phyloP scores from a whole-genome alignment of 1,139 yeast genomes.

The Taphrina populina region DNA sequence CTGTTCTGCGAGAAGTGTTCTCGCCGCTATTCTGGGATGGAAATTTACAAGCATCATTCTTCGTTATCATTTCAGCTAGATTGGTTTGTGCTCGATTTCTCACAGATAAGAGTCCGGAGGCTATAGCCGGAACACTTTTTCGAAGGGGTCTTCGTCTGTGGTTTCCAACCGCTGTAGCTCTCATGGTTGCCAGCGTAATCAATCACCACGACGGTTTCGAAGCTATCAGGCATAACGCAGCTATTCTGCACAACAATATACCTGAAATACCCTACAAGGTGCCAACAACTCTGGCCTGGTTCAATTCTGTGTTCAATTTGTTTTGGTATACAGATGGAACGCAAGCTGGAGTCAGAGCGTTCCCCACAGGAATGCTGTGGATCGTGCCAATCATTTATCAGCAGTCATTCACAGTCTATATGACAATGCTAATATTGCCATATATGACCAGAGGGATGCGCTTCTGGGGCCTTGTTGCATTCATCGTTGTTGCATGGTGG shows the following conservation, averaged over 20 bases:
- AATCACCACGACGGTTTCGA: constrained; percentile 20
- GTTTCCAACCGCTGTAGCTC: constrained; percentile 30
- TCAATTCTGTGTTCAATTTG: constrained; percentile 31
- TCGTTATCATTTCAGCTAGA: constrained; percentile 29
- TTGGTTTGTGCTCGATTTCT: constrained; percentile 21
- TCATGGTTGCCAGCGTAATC: constrained; percentile 20
- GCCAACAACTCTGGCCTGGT: constrained; percentile 24
- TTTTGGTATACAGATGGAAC: constrained; percentile 29
- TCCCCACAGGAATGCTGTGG: constrained; percentile 31
- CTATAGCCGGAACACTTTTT: constrained; percentile 32
- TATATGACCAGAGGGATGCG: constrained; percentile 14
- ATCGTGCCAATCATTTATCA: constrained; percentile 27
- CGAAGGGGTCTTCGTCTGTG: constrained; percentile 27
- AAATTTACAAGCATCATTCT: constrained; percentile 25
- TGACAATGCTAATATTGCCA: constrained; percentile 31
- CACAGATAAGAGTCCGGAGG: constrained; percentile 1
- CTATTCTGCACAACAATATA: constrained; percentile 13
- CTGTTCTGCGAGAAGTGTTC: constrained; percentile 30
- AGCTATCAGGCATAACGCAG: constrained; percentile 10
- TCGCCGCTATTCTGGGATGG: constrained; percentile 32
- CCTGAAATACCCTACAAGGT: constrained; percentile 29
- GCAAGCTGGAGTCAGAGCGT: constrained; percentile 31
- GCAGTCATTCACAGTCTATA: constrained; percentile 31
- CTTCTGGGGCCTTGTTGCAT: constrained; percentile 14
- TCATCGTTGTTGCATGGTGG: constrained; percentile 25